Evolutionary conservation across 2,329 filamentous ascomycete species (phyloP), one percentile per base, ranked within the genome.

Genomic region (Tolypocladium amazonense): DNA sequence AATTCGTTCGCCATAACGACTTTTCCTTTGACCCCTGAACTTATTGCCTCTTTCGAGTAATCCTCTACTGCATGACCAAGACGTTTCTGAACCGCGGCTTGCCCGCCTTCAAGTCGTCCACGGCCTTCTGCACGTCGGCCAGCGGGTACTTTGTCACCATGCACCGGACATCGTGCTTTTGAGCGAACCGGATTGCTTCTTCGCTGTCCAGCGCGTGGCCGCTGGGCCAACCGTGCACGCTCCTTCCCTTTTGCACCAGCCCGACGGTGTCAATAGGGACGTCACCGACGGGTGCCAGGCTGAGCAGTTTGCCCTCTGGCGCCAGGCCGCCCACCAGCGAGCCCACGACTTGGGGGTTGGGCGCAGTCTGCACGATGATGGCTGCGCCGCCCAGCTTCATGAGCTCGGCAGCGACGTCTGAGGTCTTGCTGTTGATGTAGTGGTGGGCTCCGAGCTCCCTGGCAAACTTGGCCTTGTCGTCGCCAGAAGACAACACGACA

Each of bases 401-500:
- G 39, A 88, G 75, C 59, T 77, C 77, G 55, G 74, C 71, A 1
- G 71, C 75, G 0, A 77, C 71, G 53, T 86, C 80, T 33, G 78
- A 74, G 45, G 76, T 75, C 63, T 77, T 79, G 59, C 83, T 79
- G 66, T 86, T 74, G 68, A 77, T 75, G 65, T 77, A 79, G 66
- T 77, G 72, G 62, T 72, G 69, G 3, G 76, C 77, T 2, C 77
- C 77, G 6, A 79, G 71, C 59, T 73, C 59, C 60, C 66, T 71
- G 0, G 88, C 88, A 67, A 92, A 89, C 0, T 84, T 80, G 62
- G 81, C 81, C 78, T 93, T 93, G 65, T 77, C 79, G 61, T 84
- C 80, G 11, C 85, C 84, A 0, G 83, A 82, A 12, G 84, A 88
- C 57, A 92, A 79, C 0, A 87, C 89, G 1, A 84, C 84, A 6